Evolutionary conservation across 345 rosid species (phyloP).

Genomic region (Nasturtium officinale): DNA sequence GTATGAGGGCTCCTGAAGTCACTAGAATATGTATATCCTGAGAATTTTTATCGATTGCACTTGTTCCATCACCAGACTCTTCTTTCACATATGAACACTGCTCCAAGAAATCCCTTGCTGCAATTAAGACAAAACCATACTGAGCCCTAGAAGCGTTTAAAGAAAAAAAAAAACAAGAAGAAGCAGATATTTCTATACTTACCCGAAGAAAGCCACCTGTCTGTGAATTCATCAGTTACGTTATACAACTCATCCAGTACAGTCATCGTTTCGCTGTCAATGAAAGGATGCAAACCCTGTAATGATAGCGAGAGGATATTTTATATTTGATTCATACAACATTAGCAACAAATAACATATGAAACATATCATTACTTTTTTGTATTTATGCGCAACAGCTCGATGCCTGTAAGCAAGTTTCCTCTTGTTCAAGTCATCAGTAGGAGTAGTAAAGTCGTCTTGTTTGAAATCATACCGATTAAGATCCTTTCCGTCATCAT

Average conservation of each 20-base stretch:
- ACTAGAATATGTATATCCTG: conserved; percentile 68
- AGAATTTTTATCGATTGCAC: conserved; percentile 24
- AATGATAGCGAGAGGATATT: conserved; percentile 18
- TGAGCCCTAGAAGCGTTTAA: neutral
- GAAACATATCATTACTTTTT: conserved; percentile 50
- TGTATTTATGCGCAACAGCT: conserved; percentile 54
- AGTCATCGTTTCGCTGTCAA: conserved; percentile 54
- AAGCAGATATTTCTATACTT: conserved; percentile 5
- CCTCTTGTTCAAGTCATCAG: conserved; percentile 63
- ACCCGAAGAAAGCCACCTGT: conserved; percentile 88
- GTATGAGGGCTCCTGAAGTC: conserved; percentile 88
- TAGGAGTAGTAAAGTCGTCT: conserved; percentile 63
- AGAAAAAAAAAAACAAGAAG: conserved; percentile 25
- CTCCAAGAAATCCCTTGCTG: conserved; percentile 75
- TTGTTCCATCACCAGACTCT: conserved; percentile 40
- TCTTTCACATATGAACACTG: conserved; percentile 61
- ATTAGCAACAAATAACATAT: conserved; percentile 3
- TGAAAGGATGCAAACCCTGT: conserved; percentile 63
- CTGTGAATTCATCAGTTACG: conserved; percentile 79
- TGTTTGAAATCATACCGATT: conserved; percentile 62
- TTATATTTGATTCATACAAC: neutral
- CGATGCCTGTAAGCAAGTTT: conserved; percentile 82
- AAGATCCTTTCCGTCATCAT: conserved; percentile 75
- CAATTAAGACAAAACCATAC: conserved; percentile 37
- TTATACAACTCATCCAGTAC: conserved; percentile 64